Base-by-base conservation (phyloP, 1,139 yeast species). In the Suhomyces kunorum region DNA sequence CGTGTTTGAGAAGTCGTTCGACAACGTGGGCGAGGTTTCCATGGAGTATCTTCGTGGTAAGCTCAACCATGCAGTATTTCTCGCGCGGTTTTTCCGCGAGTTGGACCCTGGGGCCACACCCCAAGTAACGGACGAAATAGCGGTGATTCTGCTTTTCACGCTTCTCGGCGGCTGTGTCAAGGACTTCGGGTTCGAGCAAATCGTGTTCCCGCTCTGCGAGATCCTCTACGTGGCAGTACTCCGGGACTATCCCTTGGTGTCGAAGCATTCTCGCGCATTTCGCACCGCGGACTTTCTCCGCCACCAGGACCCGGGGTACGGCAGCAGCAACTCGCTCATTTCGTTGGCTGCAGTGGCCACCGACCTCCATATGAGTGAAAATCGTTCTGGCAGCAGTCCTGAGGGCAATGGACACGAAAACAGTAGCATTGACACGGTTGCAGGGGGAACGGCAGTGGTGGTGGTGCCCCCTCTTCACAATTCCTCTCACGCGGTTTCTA, bases 131-230 rank as follows among this genome's bases (percentile, higher is more conserved):
- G 79, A 79, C 39, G 75, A 73, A 32, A 62, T 73, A 4, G 80
- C 80, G 0, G 65, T 75, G 1, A 68, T 71, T 27, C 66, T 81
- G 26, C 65, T 87, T 34, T 74, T 75, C 49, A 74, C 83, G 20
- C 58, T 84, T 17, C 54, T 87, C 19, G 95, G 95, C 2, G 80
- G 83, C 12, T 77, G 89, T 47, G 75, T 83, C 27, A 83, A 81
- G 51, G 95, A 86, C 59, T 87, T 83, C 64, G 95, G 95, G 1
- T 85, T 87, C 55, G 89, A 87, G 53, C 61, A 74, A 1, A 71
- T 82, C 17, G 63, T 84, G 48, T 70, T 72, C 43, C 83, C 85
- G 2, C 56, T 87, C 26, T 76, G 87, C 47, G 89, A 84, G 47
- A 71, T 85, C 6, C 76, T 86, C 48, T 84, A 81, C 54, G 80